phyloP scores from a whole-genome alignment of 306 rosid genomes.

The Ceratonia siliqua region DNA sequence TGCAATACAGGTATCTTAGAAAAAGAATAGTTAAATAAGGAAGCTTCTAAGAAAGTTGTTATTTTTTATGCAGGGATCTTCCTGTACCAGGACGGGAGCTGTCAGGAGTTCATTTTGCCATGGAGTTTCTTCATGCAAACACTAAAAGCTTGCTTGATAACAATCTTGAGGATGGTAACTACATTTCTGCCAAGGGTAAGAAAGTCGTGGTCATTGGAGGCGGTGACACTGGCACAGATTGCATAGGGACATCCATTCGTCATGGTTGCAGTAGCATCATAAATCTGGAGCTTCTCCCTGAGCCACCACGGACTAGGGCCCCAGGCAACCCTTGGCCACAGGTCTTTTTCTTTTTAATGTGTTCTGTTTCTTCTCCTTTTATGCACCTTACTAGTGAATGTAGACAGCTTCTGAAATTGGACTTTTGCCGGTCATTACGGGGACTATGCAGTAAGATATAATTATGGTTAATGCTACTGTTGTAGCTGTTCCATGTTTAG shows the following conservation, averaged over 20 bases:
- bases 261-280: constrained; percentile 70
- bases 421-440: neutral
- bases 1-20: neutral
- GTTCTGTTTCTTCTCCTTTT: neutral
- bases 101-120: constrained; percentile 91
- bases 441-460: neutral
- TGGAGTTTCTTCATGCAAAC: constrained; percentile 93
- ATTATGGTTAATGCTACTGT: neutral
- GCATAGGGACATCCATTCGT: constrained; percentile 92
- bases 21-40: neutral
- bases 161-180: constrained; percentile 75
- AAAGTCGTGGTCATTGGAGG: constrained; percentile 95
- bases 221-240: constrained; percentile 98
- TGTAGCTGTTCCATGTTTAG: neutral
- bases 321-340: constrained; percentile 99
- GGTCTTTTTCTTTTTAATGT: too few relatives aligned
- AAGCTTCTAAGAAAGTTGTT: constrained; percentile 16
- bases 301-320: constrained; percentile 82
- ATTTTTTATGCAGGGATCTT: constrained; percentile 74
- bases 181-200: constrained; percentile 90
- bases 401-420: neutral
- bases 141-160: constrained; percentile 98
- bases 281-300: constrained; percentile 77
- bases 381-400: neutral
- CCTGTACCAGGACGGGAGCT: constrained; percentile 89